These are phyloP conservation scores for Pistacia vera DNA, from an alignment of 345 rosid species.

Conservation along the genomic window DNA sequence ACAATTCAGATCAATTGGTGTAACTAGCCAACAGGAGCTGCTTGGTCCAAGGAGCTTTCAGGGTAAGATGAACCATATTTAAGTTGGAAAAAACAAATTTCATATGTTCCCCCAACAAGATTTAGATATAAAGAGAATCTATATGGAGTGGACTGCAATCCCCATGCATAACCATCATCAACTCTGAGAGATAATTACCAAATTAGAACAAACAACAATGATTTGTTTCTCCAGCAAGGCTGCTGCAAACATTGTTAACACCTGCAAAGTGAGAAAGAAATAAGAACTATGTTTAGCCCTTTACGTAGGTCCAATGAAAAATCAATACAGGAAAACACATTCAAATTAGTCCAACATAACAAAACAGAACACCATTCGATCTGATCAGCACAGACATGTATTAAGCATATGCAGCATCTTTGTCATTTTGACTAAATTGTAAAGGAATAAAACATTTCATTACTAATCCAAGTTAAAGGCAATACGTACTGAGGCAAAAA, in stretches of 20 bases:
- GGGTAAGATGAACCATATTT: neutral
- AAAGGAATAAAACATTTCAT: neutral
- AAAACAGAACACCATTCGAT: neutral
- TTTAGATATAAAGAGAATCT: conserved; percentile 3
- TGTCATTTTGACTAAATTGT: neutral
- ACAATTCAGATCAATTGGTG: neutral
- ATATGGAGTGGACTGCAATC: neutral
- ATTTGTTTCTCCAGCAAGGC: conserved; percentile 93
- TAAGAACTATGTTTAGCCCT: conserved; percentile 1
- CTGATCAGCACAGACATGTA: neutral
- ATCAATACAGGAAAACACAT: neutral
- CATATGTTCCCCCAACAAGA: neutral
- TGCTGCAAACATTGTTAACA: conserved; percentile 75
- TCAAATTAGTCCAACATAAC: neutral
- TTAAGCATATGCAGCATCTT: neutral
- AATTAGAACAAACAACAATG: conserved; percentile 87
- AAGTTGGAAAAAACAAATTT: neutral
- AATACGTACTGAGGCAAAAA: neutral
- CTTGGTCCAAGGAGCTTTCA: neutral
- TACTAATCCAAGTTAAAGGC: neutral
- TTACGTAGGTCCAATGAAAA: neutral
- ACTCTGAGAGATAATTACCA: conserved; percentile 49
- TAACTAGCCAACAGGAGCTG: neutral
- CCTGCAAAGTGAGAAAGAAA: conserved; percentile 46
- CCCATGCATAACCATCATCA: neutral